Conservation (phyloP, 306 rosid species). For the Cucumis melo region DNA sequence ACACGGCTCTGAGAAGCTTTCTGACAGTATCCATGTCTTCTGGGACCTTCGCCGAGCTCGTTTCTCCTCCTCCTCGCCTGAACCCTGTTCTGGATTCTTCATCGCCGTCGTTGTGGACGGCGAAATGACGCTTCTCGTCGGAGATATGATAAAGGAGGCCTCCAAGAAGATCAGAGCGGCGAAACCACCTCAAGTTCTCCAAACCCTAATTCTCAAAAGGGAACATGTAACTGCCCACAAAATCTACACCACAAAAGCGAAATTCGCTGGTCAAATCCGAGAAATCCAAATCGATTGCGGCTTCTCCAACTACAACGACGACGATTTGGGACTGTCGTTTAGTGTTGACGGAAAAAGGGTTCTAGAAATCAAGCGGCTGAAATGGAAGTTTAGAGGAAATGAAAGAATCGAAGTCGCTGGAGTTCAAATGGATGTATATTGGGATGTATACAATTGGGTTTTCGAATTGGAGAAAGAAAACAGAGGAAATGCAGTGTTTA, state of each 20-base stretch:
- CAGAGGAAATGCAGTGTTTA: constrained; percentile 6
- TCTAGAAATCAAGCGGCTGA: constrained; percentile 43
- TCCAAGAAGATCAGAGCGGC: constrained; percentile 35
- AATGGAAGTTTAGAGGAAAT: constrained; percentile 83
- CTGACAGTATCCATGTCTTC: constrained; percentile 28
- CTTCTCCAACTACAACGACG: constrained; percentile 12
- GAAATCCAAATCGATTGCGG: constrained; percentile 60
- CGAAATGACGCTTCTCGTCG: constrained; percentile 48
- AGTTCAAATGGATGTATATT: constrained; percentile 53
- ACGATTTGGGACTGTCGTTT: constrained; percentile 29
- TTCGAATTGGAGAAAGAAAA: neutral
- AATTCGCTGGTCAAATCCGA: constrained; percentile 43
- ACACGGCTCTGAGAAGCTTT: constrained; percentile 54
- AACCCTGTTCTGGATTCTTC: constrained; percentile 57
- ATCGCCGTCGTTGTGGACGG: constrained; percentile 56
- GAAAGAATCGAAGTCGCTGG: constrained; percentile 56
- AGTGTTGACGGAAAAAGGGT: constrained; percentile 35
- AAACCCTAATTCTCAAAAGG: constrained; percentile 34
- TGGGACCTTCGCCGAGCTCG: constrained; percentile 67
- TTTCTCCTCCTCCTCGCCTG: constrained; percentile 52
- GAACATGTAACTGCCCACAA: constrained; percentile 65
- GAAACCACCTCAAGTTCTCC: constrained; percentile 17
- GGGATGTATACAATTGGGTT: constrained; percentile 47
- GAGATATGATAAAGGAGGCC: constrained; percentile 46
- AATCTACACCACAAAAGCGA: constrained; percentile 44